Conservation (phyloP, 192 early-diverging fungal genomes). For the Entomortierella chlamydospora region DNA sequence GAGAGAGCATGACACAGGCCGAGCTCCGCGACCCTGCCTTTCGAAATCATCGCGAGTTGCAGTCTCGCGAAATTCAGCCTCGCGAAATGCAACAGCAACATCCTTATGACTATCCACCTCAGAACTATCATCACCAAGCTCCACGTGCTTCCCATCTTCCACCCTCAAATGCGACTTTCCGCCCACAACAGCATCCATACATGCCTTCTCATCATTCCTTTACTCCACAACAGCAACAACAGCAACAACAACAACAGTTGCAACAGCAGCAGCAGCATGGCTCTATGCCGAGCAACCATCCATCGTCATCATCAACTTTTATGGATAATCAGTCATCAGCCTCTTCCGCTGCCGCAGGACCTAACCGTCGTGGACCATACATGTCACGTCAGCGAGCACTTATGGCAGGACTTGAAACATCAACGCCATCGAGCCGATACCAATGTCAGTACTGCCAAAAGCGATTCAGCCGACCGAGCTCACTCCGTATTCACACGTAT, state of each 20-base stretch:
- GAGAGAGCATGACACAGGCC: too few relatives aligned
- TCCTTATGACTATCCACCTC: not conserved
- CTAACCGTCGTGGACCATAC: constrained; percentile 31
- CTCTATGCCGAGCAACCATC: not conserved
- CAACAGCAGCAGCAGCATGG: not conserved
- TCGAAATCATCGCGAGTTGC: too few relatives aligned
- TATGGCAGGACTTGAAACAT: constrained; percentile 28
- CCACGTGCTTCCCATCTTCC: not conserved
- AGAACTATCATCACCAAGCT: too few relatives aligned
- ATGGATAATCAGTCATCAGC: not conserved
- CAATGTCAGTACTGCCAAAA: constrained; percentile 72
- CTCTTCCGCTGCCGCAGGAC: not conserved
- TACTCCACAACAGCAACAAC: constrained; percentile 8
- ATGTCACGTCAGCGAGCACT: constrained; percentile 30
- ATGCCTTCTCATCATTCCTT: not conserved
- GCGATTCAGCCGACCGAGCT: constrained; percentile 76
- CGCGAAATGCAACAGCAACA: constrained; percentile 1
- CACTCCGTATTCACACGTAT: constrained; percentile 74
- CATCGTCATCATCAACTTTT: not conserved
- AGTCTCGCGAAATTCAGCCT: too few relatives aligned
- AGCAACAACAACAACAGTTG: constrained; percentile 4
- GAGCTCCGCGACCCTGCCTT: too few relatives aligned
- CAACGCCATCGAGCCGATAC: constrained; percentile 60
- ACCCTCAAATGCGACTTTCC: not conserved
- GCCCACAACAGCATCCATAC: not conserved